Conservation (phyloP, 495 filamentous ascomycete species). For the Podospora conica region DNA sequence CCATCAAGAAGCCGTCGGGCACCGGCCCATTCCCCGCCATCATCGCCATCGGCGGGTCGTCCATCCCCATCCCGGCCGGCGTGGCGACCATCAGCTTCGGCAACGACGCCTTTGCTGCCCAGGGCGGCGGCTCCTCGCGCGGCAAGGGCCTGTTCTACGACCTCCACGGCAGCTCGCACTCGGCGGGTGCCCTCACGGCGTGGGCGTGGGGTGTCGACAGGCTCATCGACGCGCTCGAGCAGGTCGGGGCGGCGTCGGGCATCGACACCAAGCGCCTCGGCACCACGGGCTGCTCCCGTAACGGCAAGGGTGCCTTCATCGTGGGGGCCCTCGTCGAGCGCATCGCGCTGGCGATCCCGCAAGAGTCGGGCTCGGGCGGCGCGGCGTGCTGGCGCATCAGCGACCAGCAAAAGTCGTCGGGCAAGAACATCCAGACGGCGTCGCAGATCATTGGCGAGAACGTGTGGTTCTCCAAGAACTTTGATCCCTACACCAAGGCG, state of each 20-base stretch:
- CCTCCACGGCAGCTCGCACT: constrained; percentile 42
- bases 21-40: constrained; percentile 43
- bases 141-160: constrained; percentile 46
- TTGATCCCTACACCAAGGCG: constrained; percentile 34
- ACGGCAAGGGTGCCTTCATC: constrained; percentile 50
- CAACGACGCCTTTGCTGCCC: constrained; percentile 44
- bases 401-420: constrained; percentile 36
- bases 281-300: constrained; percentile 48
- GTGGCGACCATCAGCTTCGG: constrained; percentile 46
- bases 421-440: constrained; percentile 50
- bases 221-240: constrained; percentile 47
- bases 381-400: constrained; percentile 51
- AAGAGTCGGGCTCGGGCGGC: constrained; percentile 49
- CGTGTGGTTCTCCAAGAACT: constrained; percentile 44
- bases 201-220: constrained; percentile 51
- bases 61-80: constrained; percentile 41
- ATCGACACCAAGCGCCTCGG: constrained; percentile 46
- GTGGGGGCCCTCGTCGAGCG: constrained; percentile 44
- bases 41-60: constrained; percentile 43
- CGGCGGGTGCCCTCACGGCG: constrained; percentile 45
- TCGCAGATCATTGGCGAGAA: constrained; percentile 46
- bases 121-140: constrained; percentile 32
- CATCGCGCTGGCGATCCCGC: constrained; percentile 50
- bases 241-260: constrained; percentile 32
- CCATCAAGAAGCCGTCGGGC: constrained; percentile 39